A percentile compares a stretch with the other conserved stretches of the same genome.
phyloP scores from a whole-genome alignment of 768 basidiomycete genomes.

The Cantharellus cinnabarinus region DNA sequence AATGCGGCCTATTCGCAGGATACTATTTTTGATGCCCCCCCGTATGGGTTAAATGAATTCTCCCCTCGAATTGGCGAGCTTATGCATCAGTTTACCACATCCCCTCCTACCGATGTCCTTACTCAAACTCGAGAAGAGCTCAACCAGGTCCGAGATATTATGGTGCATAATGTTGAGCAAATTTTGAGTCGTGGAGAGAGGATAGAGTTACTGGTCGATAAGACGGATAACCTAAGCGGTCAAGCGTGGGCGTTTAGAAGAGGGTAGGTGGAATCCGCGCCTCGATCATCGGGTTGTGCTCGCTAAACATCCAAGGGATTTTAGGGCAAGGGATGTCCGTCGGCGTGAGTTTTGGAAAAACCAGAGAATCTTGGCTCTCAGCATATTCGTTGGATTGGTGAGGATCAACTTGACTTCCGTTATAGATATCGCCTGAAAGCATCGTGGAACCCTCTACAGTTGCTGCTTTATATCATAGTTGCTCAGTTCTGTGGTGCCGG shows the following conservation, averaged over 20 bases:
- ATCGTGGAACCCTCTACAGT: constrained; percentile 17
- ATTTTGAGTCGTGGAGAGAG: constrained; percentile 87
- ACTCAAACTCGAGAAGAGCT: constrained; percentile 76
- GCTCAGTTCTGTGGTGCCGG: constrained; percentile 82
- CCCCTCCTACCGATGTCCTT: constrained; percentile 75
- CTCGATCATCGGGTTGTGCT: not conserved
- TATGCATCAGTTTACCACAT: constrained; percentile 75
- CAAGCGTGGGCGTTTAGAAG: constrained; percentile 87
- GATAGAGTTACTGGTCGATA: constrained; percentile 88
- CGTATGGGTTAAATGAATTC: constrained; percentile 19
- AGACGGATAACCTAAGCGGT: constrained; percentile 86
- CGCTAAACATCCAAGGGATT: not conserved
- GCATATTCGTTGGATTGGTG: constrained; percentile 50
- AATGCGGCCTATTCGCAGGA: constrained; percentile 15
- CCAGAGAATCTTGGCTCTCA: constrained; percentile 43
- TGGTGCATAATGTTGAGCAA: constrained; percentile 97
- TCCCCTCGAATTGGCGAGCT: constrained; percentile 25
- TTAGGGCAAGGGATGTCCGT: constrained; percentile 52
- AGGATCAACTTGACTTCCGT: constrained; percentile 10
- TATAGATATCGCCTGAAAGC: constrained; percentile 3
- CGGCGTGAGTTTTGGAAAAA: constrained; percentile 86
- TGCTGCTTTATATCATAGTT: constrained; percentile 61
- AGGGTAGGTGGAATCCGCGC: constrained; percentile 13
- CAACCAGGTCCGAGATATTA: constrained; percentile 79
- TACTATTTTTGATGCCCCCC: constrained; percentile 17